A percentile compares a stretch with the other conserved stretches of the same genome.
These are phyloP conservation scores for Eutrema yunnanense DNA, from an alignment of 345 rosid genomes.

Conservation along the genomic window DNA sequence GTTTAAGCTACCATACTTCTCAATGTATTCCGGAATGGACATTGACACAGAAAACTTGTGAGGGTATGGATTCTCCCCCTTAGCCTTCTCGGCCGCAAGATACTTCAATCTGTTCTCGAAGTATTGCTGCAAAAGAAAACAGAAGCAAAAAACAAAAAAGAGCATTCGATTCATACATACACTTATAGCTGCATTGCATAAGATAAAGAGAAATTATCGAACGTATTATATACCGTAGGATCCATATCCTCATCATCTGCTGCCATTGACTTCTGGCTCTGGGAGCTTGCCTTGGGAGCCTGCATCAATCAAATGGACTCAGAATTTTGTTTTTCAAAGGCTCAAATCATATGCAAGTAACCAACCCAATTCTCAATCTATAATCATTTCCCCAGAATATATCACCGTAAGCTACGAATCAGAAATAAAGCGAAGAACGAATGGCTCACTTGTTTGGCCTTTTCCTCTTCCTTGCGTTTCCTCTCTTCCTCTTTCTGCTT, in stretches of 20 bases:
- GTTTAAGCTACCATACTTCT: conserved; percentile 49
- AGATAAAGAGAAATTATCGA: background rate
- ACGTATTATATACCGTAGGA: conserved; percentile 53
- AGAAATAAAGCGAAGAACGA: background rate
- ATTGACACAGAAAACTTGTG: conserved; percentile 60
- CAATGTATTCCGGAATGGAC: conserved; percentile 58
- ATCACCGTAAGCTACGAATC: background rate
- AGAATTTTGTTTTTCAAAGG: background rate
- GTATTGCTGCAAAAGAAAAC: conserved; percentile 64
- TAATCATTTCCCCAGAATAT: background rate
- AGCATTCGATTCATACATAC: background rate
- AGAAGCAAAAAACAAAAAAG: background rate
- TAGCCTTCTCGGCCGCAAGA: conserved; percentile 59
- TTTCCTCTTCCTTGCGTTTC: conserved; percentile 59
- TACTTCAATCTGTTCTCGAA: conserved; percentile 69
- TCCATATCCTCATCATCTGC: conserved; percentile 98
- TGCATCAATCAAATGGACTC: background rate
- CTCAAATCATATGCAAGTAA: background rate
- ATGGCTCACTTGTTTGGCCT: conserved; percentile 35
- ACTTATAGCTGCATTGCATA: background rate
- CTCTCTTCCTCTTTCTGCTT: conserved; percentile 82
- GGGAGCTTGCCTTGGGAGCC: conserved; percentile 14
- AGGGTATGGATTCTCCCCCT: conserved; percentile 78
- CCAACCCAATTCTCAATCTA: background rate
- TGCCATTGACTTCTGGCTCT: conserved; percentile 23